Evolutionary conservation across 2,329 filamentous ascomycete genomes (phyloP).

Genomic region (Rhynchosporium agropyri): DNA sequence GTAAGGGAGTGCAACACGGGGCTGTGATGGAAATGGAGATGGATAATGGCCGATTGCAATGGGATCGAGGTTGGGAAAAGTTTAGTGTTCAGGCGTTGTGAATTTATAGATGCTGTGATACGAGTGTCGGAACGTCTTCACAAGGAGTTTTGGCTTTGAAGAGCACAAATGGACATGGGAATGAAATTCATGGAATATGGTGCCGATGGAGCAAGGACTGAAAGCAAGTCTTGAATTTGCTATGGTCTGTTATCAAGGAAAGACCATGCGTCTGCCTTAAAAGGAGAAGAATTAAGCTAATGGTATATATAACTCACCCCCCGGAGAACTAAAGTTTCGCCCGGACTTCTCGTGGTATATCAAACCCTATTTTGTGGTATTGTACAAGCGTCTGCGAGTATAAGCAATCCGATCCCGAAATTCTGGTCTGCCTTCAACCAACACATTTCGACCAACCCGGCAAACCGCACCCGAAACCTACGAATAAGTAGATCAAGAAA

Average conservation of each 20-base stretch:
- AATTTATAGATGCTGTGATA: background rate
- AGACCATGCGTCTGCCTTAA: too few species aligned
- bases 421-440: slow-evolving; percentile 22
- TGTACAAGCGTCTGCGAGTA: slow-evolving; percentile 3
- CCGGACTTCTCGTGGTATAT: slow-evolving; percentile 9
- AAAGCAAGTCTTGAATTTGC: too few species aligned
- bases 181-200: too few species aligned
- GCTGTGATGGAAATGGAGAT: background rate
- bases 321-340: background rate
- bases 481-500: slow-evolving; percentile 70
- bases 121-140: too few species aligned
- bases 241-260: background rate
- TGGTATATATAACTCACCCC: slow-evolving; percentile 23
- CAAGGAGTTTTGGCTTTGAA: too few species aligned
- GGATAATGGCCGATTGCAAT: background rate
- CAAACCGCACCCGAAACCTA: slow-evolving; percentile 72
- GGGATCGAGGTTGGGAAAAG: background rate
- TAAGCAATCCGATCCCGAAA: background rate
- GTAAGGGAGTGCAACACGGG: slow-evolving; percentile 25
- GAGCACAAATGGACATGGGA: too few species aligned
- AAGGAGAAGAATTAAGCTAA: background rate
- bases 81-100: background rate
- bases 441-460: slow-evolving; percentile 52
- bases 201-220: too few species aligned
- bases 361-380: slow-evolving; percentile 2